Evolutionary conservation across 164 flowering plant species (phyloP).

Genomic region (Tetrastigma voinierianum): DNA sequence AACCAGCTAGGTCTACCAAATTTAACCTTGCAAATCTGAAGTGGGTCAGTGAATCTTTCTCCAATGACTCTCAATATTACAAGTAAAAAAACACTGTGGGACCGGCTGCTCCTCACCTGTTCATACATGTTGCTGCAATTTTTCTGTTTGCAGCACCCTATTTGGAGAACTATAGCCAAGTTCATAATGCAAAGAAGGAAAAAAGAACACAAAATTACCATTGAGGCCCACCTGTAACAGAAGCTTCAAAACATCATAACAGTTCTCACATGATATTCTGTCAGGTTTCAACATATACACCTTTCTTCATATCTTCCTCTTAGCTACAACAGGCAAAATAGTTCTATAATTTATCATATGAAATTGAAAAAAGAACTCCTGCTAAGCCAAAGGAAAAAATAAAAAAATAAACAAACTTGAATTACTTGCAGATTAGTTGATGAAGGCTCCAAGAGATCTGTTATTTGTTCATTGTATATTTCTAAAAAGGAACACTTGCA

Average conservation of each 20-base stretch:
- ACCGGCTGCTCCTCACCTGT: slow-evolving; percentile 90
- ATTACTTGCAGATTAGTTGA: slow-evolving; percentile 79
- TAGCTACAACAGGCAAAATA: slow-evolving; percentile 44
- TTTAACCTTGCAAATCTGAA: slow-evolving; percentile 82
- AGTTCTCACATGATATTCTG: slow-evolving; percentile 55
- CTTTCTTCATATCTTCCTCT: slow-evolving; percentile 88
- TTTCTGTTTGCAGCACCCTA: slow-evolving; percentile 92
- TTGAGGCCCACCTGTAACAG: slow-evolving; percentile 48
- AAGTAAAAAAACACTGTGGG: slow-evolving; percentile 95
- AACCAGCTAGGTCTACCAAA: slow-evolving; percentile 92
- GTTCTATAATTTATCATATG: neutral
- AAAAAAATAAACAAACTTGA: neutral
- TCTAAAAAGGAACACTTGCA: slow-evolving; percentile 95
- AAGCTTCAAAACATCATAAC: slow-evolving; percentile 69
- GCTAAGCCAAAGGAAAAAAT: neutral
- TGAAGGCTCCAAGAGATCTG: slow-evolving; percentile 88
- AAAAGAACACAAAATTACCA: slow-evolving; percentile 2
- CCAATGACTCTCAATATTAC: slow-evolving; percentile 85
- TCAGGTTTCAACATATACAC: slow-evolving; percentile 90
- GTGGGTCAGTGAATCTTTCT: slow-evolving; percentile 69
- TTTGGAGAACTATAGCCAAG: neutral
- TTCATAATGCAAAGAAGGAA: neutral
- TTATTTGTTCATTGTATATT: slow-evolving; percentile 94
- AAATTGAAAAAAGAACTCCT: neutral
- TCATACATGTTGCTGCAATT: slow-evolving; percentile 88